Evolutionary conservation across 495 filamentous ascomycete species (phyloP), one percentile per base, ranked within the genome.

Genomic region (Rostrohypoxylon terebratum): DNA sequence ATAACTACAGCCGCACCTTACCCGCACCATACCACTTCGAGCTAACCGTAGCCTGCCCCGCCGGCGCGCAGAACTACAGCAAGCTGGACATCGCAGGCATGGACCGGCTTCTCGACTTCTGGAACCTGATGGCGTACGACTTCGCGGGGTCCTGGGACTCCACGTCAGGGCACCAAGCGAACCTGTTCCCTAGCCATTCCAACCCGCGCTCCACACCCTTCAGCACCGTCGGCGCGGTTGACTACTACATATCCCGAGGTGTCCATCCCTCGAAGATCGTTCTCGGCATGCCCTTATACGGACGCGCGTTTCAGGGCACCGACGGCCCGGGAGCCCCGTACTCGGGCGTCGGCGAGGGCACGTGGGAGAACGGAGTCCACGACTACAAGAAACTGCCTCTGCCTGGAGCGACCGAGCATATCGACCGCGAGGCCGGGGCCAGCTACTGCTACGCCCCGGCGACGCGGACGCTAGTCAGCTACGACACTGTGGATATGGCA

Each of bases 61-160:
- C 82, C 66, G 93, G 92, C 23, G 75, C 90, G 11, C 82, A 87
- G 57, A 93, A 98, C 81, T 96, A 92, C 82, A 79, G 84, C 23
- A 94, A 92, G 71, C 83, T 97, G 61, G 87, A 90, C 63, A 80
- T 98, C 0, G 73, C 78, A 0, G 85, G 84, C 48, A 97, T 98
- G 93, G 93, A 93, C 68, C 82, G 79, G 14, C 88, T 90, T 66
- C 87, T 98, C 9, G 95, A 98, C 82, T 97, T 98, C 80, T 97
- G 94, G 88, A 97, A 97, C 81, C 82, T 97, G 36, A 95, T 96
- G 93, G 91, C 90, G 36, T 94, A 94, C 75, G 92, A 94, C 80
- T 93, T 87, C 76, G 87, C 90, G 5, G 92, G 92, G 4, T 89
- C 88, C 20, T 98, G 94, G 94, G 93, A 96, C 72, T 38, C 77